Conservation (phyloP, 352 stramenopile genomes). For the Globisporangium camurandrum region DNA sequence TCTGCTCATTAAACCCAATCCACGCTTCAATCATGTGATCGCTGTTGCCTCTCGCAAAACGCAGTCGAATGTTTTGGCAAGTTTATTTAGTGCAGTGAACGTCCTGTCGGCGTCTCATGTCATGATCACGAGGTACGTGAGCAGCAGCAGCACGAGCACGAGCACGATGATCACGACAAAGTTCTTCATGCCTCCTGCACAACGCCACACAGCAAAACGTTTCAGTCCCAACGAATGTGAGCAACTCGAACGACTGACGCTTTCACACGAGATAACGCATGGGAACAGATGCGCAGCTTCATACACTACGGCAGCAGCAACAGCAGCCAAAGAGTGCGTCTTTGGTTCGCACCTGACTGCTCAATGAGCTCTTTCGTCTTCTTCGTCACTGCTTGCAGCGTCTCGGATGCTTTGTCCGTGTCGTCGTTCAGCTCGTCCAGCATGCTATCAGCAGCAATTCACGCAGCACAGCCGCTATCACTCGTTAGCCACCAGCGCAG, state of each 20-base stretch:
- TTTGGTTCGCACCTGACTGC: slow-evolving; percentile 35
- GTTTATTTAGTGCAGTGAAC: too few relatives aligned
- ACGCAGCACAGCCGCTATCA: too few relatives aligned
- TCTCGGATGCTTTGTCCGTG: slow-evolving; percentile 73
- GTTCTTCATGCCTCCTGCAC: slow-evolving; percentile 73
- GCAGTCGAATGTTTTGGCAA: too few relatives aligned
- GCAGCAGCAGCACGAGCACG: slow-evolving; percentile 71
- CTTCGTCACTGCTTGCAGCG: slow-evolving; percentile 69
- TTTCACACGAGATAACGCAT: not conserved
- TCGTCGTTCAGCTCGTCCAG: slow-evolving; percentile 78
- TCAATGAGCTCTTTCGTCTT: slow-evolving; percentile 84
- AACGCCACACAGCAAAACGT: not conserved
- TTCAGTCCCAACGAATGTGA: too few relatives aligned
- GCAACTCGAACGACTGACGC: not conserved
- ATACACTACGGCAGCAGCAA: too few relatives aligned
- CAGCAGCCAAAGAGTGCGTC: too few relatives aligned
- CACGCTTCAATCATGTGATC: too few relatives aligned
- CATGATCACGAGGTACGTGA: slow-evolving; percentile 87
- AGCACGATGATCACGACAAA: slow-evolving; percentile 85
- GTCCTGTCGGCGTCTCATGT: slow-evolving; percentile 61
- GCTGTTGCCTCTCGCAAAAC: too few relatives aligned
- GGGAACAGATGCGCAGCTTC: not conserved
- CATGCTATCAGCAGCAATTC: slow-evolving; percentile 42
- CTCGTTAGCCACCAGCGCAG: not conserved
- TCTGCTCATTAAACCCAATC: too few relatives aligned